Base-by-base conservation (phyloP, 805 yeast species). In the Yarrowia bubula region DNA sequence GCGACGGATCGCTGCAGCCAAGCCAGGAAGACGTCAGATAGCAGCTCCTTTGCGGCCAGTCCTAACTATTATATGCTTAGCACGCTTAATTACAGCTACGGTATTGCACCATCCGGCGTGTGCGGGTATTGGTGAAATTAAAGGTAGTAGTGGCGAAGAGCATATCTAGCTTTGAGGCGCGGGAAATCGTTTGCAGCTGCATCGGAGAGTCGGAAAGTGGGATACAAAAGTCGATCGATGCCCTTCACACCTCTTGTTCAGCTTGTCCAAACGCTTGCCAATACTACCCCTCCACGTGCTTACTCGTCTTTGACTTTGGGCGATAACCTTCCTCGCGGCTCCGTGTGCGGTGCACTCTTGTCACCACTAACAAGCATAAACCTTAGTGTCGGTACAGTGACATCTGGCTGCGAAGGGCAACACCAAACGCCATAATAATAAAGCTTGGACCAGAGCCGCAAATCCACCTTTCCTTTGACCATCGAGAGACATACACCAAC, bases 281-380 rank as follows among this genome's bases (percentile, higher is more conserved):
- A 46, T 46, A 31, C 31, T 46, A 46, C 39, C 53, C 43, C 58
- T 51, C 58, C 58, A 51, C 58, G 53, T 51, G 58, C 58, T 51
- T 51, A 38, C 35, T 38, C 18, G 31, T 4, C 43, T 51, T 51
- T 48, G 39, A 17, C 53, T 48, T 48, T 35, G 37, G 39, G 53
- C 53, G 53, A 48, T 48, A 48, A 48, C 53, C 53, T 44, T 44
- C n/a, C 48, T 44, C 48, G 48, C 38, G 38, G 38, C 10, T 22
- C 28, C 28, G 28, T 22, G 38, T 35, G 38, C 38, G 7, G 38
- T 35, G 38, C 38, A 35, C 38, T 10, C 38, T 10, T 11, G 10
- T 11, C 38, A 9, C 10, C 38, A 35, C 38, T 35, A 3, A n/a
- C n/a, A 14, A 15, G 44, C 57, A 17, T 18, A 50, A 51, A 37